Base-by-base conservation (phyloP, 805 yeast species). In the Candida maesae region DNA sequence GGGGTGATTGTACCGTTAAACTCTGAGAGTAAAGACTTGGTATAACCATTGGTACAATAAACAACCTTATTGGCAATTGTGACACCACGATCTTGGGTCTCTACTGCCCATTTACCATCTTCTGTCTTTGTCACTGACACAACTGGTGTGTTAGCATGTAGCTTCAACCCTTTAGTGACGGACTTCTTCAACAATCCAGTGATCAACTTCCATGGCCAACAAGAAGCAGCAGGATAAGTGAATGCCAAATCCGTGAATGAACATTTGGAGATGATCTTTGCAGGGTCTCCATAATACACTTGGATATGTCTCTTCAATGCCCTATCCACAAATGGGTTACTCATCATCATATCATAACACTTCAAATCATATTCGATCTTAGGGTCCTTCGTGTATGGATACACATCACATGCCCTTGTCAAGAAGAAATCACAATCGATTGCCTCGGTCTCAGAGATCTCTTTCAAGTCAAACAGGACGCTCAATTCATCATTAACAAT, bases 221-320 rank as follows among this genome's bases (percentile, higher is more conserved):
- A 52, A 5, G 67, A 64, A 7, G 70, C 69, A 4, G 74, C 73
- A 5, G 73, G 67, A 41, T 60, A 63, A 2, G 81, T 65, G 42
- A 74, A 55, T 28, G 78, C 65, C 52, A 87, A 90, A 56, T 90
- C 95, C 55, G 98, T 97, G 65, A 86, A 86, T 43, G 81, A 71
- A 75, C 95, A 81, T 66, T 77, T 79, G 51, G 76, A 78, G 45
- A 73, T 70, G 41, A 60, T 54, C 60, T 76, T 66, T 52, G 79
- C 72, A 20, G 59, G 45, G 16, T 64, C 66, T 12, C 68, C 70
- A 31, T 40, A 47, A 5, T 50, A 27, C 6, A 67, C 47, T 42
- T 65, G 67, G 24, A 64, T 41, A 33, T 60, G 64, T 14, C 47
- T 49, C 41, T 60, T 62, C 39, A 57, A 44, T 7, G 53, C 58